Conservation (phyloP, 352 stramenopile genomes). For the Phytopythium delawarense region DNA sequence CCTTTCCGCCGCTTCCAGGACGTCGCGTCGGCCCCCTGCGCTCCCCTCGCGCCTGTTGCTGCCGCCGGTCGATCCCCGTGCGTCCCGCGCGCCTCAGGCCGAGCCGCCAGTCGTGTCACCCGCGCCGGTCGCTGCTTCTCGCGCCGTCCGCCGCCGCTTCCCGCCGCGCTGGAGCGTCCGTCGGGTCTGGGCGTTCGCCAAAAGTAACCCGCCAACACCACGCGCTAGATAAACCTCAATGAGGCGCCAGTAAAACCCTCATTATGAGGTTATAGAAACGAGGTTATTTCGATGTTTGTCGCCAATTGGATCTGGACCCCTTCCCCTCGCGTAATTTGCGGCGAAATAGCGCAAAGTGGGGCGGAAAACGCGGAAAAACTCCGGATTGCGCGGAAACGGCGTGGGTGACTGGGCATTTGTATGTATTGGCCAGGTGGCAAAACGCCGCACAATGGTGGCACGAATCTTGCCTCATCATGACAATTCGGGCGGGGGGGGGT, state of each 20-base stretch:
- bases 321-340: too few relatives aligned
- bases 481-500: too few relatives aligned
- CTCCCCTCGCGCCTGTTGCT: neutral
- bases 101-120: neutral
- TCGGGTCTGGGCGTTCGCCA: slow-evolving; percentile 1
- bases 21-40: neutral
- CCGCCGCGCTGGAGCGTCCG: neutral
- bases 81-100: neutral
- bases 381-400: too few relatives aligned
- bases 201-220: neutral
- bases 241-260: neutral
- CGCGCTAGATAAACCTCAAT: slow-evolving; percentile 2
- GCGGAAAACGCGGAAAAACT: too few relatives aligned
- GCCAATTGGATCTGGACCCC: too few relatives aligned
- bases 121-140: neutral
- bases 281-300: neutral
- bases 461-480: too few relatives aligned
- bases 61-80: neutral
- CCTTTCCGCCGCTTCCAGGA: neutral
- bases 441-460: too few relatives aligned
- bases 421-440: too few relatives aligned
- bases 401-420: too few relatives aligned
- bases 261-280: neutral
- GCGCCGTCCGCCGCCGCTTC: neutral
- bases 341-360: too few relatives aligned